Percentiles rank a stretch among this genome's conserved stretches.
These are phyloP conservation scores for Teunomyces cretensis DNA, from an alignment of 805 yeast species.

Conservation along the genomic window DNA sequence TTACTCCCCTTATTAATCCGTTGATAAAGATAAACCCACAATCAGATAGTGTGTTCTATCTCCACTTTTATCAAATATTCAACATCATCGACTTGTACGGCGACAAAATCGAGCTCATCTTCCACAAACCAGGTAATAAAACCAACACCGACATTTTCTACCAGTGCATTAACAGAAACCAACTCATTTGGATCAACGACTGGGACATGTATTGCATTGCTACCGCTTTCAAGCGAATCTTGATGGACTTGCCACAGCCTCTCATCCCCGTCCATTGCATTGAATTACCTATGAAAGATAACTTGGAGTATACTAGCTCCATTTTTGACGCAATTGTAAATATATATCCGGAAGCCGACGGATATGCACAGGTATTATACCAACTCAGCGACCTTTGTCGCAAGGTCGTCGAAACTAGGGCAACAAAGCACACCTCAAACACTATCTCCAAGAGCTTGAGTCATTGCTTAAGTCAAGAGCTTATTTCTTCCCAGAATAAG, in stretches of 20 bases:
- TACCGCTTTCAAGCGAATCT: constrained; percentile 43
- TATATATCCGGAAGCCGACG: constrained; percentile 13
- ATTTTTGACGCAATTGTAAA: constrained; percentile 36
- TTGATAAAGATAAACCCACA: constrained; percentile 17
- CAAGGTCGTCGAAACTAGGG: constrained; percentile 35
- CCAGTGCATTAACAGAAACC: constrained; percentile 54
- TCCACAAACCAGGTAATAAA: constrained; percentile 59
- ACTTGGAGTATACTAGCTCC: constrained; percentile 39
- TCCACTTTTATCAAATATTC: constrained; percentile 52
- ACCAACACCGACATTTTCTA: constrained; percentile 44
- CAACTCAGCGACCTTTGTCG: constrained; percentile 42
- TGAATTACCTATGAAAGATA: constrained; percentile 53
- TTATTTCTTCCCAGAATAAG: constrained; percentile 35
- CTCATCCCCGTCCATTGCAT: constrained; percentile 53
- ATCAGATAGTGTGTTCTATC: constrained; percentile 24
- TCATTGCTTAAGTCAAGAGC: constrained; percentile 57
- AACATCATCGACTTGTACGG: constrained; percentile 48
- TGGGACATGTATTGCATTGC: constrained; percentile 57
- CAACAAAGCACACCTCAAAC: constrained; percentile 45
- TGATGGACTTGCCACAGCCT: constrained; percentile 54
- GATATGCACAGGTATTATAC: constrained; percentile 33
- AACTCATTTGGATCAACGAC: constrained; percentile 52
- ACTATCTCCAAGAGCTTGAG: constrained; percentile 49
- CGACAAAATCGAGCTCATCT: constrained; percentile 43
- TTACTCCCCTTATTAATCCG: constrained; percentile 21